These are phyloP conservation scores for Phytophthora rubi DNA, from an alignment of 352 stramenopile genomes.

Conservation along the genomic window DNA sequence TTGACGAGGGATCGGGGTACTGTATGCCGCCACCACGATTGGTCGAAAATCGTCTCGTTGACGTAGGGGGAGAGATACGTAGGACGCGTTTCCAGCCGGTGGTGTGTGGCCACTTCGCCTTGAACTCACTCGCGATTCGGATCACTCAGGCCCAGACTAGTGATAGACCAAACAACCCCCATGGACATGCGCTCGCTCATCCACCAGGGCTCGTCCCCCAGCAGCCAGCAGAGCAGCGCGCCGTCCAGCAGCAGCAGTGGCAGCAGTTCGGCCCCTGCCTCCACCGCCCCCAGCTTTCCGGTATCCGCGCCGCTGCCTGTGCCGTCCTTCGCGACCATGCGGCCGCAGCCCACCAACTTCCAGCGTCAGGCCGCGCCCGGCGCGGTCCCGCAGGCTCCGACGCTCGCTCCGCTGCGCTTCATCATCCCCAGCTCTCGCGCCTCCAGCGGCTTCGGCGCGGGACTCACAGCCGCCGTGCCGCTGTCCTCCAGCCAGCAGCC, in stretches of 20 bases:
- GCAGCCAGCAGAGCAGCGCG: neutral
- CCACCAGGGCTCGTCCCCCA: constrained; percentile 45
- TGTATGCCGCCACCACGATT: constrained; percentile 25
- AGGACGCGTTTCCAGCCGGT: constrained; percentile 27
- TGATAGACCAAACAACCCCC: neutral
- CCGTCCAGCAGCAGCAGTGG: neutral
- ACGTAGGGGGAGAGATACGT: constrained; percentile 24
- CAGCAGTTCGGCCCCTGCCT: neutral
- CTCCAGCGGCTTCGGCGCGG: constrained; percentile 25
- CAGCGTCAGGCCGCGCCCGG: constrained; percentile 23
- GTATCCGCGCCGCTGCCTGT: constrained; percentile 46
- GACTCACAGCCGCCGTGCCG: constrained; percentile 9
- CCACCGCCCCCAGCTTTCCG: constrained; percentile 16
- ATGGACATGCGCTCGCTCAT: constrained; percentile 87
- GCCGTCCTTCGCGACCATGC: constrained; percentile 58
- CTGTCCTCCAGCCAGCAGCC: neutral
- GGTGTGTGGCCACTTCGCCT: constrained; percentile 8
- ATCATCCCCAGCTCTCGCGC: constrained; percentile 73
- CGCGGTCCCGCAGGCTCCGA: constrained; percentile 38
- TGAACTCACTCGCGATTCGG: constrained; percentile 30
- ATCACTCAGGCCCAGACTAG: constrained; percentile 22
- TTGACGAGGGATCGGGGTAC: constrained; percentile 17
- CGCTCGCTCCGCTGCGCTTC: constrained; percentile 76
- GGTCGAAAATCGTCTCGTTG: constrained; percentile 43
- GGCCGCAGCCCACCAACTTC: constrained; percentile 42